Evolutionary conservation across 305 asterid species (phyloP).

Genomic region (Fraxinus xanthoxyloides): DNA sequence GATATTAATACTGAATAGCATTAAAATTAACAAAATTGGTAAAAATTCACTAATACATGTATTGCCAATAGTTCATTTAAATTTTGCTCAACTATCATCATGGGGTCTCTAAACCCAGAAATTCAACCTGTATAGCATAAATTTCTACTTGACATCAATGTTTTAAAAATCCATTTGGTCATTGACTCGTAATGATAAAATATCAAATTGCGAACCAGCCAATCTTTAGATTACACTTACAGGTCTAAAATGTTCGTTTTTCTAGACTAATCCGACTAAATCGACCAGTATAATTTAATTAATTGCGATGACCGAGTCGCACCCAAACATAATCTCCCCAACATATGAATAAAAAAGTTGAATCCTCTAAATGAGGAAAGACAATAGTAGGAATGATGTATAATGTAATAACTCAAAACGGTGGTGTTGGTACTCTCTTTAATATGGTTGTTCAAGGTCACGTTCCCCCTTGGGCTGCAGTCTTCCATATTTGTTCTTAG

Average conservation of each 20-base stretch:
- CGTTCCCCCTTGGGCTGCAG: not conserved
- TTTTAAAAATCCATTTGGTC: not conserved
- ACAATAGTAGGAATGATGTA: conserved; percentile 18
- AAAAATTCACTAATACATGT: not conserved
- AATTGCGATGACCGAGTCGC: not conserved
- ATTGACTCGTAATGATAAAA: not conserved
- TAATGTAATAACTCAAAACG: conserved; percentile 23
- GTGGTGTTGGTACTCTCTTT: conserved; percentile 28
- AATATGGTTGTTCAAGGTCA: conserved; percentile 28
- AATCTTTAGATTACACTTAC: not conserved
- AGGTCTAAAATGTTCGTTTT: not conserved
- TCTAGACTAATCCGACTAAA: not conserved
- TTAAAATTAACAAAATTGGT: too few species aligned
- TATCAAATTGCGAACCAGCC: not conserved
- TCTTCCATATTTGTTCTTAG: not conserved
- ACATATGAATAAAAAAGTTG: conserved; percentile 8
- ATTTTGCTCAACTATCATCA: not conserved
- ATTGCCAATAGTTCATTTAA: not conserved
- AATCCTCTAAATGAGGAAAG: conserved; percentile 10
- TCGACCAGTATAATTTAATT: not conserved
- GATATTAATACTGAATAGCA: not conserved
- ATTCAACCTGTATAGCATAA: not conserved
- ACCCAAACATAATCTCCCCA: not conserved
- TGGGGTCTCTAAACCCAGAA: not conserved
- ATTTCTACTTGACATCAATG: not conserved